Conservation (phyloP, 331 rosid species). For the Prunus yedoensis region DNA sequence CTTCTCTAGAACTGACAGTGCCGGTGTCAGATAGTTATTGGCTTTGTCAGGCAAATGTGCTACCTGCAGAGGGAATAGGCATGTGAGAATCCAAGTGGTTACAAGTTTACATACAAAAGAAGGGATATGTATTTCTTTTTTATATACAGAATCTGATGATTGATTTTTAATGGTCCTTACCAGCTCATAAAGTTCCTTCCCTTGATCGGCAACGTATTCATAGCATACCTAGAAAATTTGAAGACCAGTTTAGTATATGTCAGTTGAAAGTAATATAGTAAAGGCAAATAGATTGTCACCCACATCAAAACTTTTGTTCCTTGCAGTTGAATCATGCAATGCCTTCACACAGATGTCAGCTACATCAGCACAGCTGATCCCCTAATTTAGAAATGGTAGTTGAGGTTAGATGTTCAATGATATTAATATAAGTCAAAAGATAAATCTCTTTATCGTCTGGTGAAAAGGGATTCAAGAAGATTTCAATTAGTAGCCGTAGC, state of each 20-base stretch:
- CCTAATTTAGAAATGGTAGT: conserved; percentile 37
- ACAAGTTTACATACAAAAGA: neutral
- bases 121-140: neutral
- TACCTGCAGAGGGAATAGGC: conserved; percentile 50
- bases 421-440: neutral
- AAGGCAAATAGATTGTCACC: conserved; percentile 31
- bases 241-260: conserved; percentile 25
- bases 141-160: neutral
- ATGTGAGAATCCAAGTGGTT: conserved; percentile 9
- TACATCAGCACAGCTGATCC: conserved; percentile 98
- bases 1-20: conserved; percentile 88
- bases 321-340: conserved; percentile 86
- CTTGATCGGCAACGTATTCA: conserved; percentile 86
- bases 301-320: conserved; percentile 99
- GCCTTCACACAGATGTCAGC: conserved; percentile 99
- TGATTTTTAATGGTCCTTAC: conserved; percentile 39
- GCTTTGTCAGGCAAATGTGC: conserved; percentile 99
- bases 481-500: neutral
- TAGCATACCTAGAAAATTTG: conserved; percentile 71
- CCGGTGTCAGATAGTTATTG: conserved; percentile 93
- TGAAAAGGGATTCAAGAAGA: neutral
- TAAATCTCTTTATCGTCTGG: neutral
- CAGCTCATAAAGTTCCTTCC: conserved; percentile 91
- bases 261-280: conserved; percentile 15
- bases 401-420: neutral